Evolutionary conservation across 495 filamentous ascomycete genomes (phyloP).

Genomic region (Neurospora sp.): DNA sequence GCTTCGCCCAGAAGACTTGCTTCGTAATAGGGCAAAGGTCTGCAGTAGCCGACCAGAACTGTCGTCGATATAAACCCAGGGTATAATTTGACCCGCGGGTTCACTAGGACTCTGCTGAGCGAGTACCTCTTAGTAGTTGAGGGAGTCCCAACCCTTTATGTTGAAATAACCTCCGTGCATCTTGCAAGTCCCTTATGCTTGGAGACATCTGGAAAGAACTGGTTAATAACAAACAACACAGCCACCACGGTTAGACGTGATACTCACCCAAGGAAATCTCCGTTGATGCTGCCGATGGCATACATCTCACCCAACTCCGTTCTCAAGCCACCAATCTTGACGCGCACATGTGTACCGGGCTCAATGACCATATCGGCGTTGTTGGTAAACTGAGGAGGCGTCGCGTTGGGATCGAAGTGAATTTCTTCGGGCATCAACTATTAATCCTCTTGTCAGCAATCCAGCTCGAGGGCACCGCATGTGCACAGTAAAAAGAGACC

Average conservation of each 20-base stretch:
- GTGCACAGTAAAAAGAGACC: conserved; percentile 4
- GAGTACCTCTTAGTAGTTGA: not conserved
- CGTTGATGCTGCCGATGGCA: conserved; percentile 95
- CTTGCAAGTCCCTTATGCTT: not conserved
- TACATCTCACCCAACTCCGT: conserved; percentile 88
- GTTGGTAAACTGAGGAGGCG: conserved; percentile 74
- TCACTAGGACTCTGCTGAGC: not conserved
- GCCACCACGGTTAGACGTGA: not conserved
- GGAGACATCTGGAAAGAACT: not conserved
- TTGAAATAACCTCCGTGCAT: not conserved
- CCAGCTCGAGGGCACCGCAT: not conserved
- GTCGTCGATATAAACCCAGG: not conserved
- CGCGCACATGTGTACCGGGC: conserved; percentile 80
- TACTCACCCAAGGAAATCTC: conserved; percentile 53
- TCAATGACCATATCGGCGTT: conserved; percentile 90
- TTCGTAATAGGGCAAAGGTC: not conserved
- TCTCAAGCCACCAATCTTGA: conserved; percentile 86
- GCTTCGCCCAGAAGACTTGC: not conserved
- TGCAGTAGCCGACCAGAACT: not conserved
- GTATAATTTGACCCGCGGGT: not conserved
- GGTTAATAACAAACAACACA: not conserved
- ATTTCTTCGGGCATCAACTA: conserved; percentile 89
- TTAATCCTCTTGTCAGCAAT: conserved; percentile 3
- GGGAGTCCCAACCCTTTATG: not conserved
- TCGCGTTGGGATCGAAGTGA: conserved; percentile 83